These are phyloP conservation scores for Heimioporus sp. DNA, from an alignment of 768 basidiomycete genomes.

Conservation along the genomic window DNA sequence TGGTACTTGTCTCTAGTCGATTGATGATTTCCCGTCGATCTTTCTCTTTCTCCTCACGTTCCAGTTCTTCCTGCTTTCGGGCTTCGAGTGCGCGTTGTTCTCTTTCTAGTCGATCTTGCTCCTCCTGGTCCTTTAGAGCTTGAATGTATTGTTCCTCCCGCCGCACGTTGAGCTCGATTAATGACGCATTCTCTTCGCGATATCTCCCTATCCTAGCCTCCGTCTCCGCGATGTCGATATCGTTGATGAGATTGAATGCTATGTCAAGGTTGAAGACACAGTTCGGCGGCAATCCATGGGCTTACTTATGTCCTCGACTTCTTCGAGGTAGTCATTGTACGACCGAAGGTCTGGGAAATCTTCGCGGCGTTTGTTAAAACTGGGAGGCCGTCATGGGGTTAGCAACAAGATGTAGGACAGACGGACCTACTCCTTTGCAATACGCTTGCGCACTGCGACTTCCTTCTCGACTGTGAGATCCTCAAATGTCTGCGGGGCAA, in stretches of 20 bases:
- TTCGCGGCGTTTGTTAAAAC: conserved; percentile 91
- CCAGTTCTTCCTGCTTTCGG: conserved; percentile 68
- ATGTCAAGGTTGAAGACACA: not conserved
- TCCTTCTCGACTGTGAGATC: conserved; percentile 93
- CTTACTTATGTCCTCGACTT: conserved; percentile 89
- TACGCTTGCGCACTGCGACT: conserved; percentile 81
- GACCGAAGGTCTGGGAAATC: conserved; percentile 79
- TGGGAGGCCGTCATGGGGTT: conserved; percentile 28
- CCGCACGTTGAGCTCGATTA: conserved; percentile 82
- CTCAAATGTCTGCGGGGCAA: conserved; percentile 93
- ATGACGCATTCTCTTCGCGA: conserved; percentile 74
- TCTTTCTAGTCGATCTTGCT: conserved; percentile 68
- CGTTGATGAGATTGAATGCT: conserved; percentile 97
- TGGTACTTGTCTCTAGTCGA: conserved; percentile 73
- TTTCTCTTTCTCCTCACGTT: conserved; percentile 73
- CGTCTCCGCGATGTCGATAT: conserved; percentile 75
- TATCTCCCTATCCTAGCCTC: conserved; percentile 81
- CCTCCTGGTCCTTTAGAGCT: conserved; percentile 75
- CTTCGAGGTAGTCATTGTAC: conserved; percentile 96
- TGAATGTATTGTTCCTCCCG: conserved; percentile 77
- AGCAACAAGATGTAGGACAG: not conserved
- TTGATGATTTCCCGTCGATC: conserved; percentile 75
- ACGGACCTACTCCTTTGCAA: conserved; percentile 77
- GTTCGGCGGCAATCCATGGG: not conserved
- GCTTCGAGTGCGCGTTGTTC: conserved; percentile 67